Evolutionary conservation across 176 grass and related monocot genomes (phyloP).

Genomic region (Pontederia paniculata): DNA sequence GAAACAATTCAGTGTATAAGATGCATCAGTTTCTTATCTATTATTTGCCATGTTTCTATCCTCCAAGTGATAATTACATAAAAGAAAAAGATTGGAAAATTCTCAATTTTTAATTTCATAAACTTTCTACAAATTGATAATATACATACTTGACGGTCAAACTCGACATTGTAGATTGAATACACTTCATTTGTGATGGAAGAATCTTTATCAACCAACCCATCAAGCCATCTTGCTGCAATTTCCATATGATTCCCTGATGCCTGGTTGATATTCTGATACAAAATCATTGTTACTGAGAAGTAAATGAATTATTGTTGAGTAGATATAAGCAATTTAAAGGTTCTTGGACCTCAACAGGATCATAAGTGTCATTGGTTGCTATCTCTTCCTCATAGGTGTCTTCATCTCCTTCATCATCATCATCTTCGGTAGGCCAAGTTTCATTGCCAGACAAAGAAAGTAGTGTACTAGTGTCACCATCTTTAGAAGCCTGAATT

Average conservation of each 20-base stretch:
- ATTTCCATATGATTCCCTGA: conserved; percentile 47
- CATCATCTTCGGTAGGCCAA: conserved; percentile 25
- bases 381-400: conserved; percentile 34
- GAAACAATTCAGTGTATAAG: too few relatives aligned
- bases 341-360: neutral
- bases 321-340: neutral
- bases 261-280: conserved; percentile 32
- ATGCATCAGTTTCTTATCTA: too few relatives aligned
- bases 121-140: neutral
- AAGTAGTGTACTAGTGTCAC: conserved; percentile 42
- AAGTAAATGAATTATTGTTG: conserved; percentile 9
- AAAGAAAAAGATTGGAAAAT: too few relatives aligned
- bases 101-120: too few relatives aligned
- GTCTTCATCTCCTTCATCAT: conserved; percentile 34
- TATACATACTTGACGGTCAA: conserved; percentile 78
- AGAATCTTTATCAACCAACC: conserved; percentile 57
- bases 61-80: too few relatives aligned
- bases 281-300: neutral
- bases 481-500: conserved; percentile 76
- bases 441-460: conserved; percentile 30
- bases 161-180: conserved; percentile 62
- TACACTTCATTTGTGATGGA: conserved; percentile 90
- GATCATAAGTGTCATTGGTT: neutral
- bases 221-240: conserved; percentile 70
- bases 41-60: too few relatives aligned